Conservation (phyloP, 345 rosid species). For the Syzygium aromaticum region DNA sequence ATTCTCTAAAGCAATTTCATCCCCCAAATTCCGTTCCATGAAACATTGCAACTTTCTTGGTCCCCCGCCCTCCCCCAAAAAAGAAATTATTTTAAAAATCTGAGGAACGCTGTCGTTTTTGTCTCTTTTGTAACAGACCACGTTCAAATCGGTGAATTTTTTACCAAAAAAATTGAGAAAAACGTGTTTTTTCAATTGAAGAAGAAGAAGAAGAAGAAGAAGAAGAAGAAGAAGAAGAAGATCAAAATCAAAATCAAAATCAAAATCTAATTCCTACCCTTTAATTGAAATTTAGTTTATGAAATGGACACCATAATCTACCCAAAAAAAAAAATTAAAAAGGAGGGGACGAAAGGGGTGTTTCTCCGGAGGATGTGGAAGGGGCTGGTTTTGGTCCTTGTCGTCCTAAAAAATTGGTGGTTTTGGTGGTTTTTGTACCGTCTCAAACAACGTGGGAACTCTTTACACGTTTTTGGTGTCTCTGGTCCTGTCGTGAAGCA, state of each 20-base stretch:
- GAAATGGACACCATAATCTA: neutral
- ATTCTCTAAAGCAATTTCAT: neutral
- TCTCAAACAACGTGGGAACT: conserved; percentile 21
- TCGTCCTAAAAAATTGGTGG: neutral
- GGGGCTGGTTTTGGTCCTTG: neutral
- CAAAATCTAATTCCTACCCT: neutral
- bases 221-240: neutral
- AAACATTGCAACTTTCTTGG: neutral
- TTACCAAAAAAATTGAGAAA: neutral
- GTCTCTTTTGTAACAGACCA: neutral
- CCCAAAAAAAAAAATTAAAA: neutral
- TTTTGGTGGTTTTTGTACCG: conserved; percentile 2
- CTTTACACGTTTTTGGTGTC: conserved; percentile 11
- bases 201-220: neutral
- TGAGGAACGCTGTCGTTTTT: neutral
- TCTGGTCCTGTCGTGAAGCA: conserved; percentile 43
- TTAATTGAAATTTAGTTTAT: neutral
- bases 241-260: neutral
- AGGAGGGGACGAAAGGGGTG: neutral
- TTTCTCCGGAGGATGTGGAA: neutral
- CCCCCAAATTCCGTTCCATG: neutral
- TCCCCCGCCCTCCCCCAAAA: neutral
- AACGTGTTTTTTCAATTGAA: neutral
- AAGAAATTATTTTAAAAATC: neutral
- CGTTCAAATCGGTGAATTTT: neutral